Percentiles rank a stretch among this genome's conserved stretches.
Evolutionary conservation across 192 early-diverging fungal genomes (phyloP).

Genomic region (Coemansia sp.): DNA sequence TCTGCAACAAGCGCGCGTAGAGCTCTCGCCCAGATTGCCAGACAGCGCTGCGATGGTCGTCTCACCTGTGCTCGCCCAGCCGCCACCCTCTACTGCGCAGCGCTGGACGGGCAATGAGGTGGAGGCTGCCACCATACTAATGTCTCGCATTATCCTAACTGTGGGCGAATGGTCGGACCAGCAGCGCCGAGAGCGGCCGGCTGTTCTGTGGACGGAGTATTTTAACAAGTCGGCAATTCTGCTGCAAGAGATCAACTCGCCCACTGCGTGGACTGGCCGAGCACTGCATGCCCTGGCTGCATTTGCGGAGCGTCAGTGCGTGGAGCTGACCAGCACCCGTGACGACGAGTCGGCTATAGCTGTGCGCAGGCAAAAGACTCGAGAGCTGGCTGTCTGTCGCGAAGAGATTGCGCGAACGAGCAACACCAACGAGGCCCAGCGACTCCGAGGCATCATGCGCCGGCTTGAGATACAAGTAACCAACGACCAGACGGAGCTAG

Average conservation of each 20-base stretch:
- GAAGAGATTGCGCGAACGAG: slow-evolving; percentile 14
- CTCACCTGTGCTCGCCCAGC: background rate
- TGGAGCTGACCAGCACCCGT: slow-evolving; percentile 26
- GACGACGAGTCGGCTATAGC: slow-evolving; percentile 34
- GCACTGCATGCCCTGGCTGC: slow-evolving; percentile 43
- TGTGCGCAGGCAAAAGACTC: slow-evolving; percentile 42
- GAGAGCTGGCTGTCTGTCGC: slow-evolving; percentile 40
- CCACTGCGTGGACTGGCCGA: slow-evolving; percentile 44
- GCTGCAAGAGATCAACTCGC: slow-evolving; percentile 18
- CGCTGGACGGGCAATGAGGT: slow-evolving; percentile 17
- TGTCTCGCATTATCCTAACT: slow-evolving; percentile 37
- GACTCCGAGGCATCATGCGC: slow-evolving; percentile 24
- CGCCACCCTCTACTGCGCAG: background rate
- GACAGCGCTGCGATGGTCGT: background rate
- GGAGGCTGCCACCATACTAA: slow-evolving; percentile 26
- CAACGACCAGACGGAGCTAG: slow-evolving; percentile 37
- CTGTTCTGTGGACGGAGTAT: slow-evolving; percentile 48
- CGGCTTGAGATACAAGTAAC: slow-evolving; percentile 37
- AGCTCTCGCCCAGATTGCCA: background rate
- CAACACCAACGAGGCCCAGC: slow-evolving; percentile 6
- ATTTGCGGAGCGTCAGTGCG: slow-evolving; percentile 47
- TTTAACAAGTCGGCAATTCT: slow-evolving; percentile 40
- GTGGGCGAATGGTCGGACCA: slow-evolving; percentile 47
- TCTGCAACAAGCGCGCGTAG: slow-evolving; percentile 6
- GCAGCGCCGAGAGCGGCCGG: slow-evolving; percentile 39